These are phyloP conservation scores for Gossypium bickii DNA, from an alignment of 345 rosid species.

Conservation along the genomic window DNA sequence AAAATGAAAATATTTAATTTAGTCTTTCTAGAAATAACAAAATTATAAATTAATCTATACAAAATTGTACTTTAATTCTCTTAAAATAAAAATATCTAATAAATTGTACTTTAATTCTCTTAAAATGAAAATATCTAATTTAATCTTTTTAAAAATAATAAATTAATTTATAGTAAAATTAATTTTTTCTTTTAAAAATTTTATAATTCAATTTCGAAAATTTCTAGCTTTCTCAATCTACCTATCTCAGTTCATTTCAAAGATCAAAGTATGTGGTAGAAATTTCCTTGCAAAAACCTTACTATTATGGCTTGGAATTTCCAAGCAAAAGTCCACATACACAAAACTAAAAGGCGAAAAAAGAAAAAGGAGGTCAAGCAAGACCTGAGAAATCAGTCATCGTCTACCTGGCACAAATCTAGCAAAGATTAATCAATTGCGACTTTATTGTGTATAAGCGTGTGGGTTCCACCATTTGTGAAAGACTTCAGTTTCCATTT, in stretches of 20 bases:
- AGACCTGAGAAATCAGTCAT: conserved; percentile 7
- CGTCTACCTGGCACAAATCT: background rate
- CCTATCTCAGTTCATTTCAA: background rate
- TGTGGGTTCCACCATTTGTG: conserved; percentile 37
- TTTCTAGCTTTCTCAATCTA: too few relatives aligned
- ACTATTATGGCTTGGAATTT: conserved; percentile 16
- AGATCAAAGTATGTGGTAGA: conserved; percentile 10
- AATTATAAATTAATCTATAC: too few relatives aligned
- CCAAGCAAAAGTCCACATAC: conserved; percentile 25
- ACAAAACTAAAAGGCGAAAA: conserved; percentile 15
- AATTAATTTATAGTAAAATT: too few relatives aligned
- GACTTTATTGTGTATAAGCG: conserved; percentile 30
- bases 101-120: too few relatives aligned
- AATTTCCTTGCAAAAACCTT: conserved; percentile 4
- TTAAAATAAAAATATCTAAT: too few relatives aligned
- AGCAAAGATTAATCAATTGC: background rate
- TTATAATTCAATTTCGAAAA: too few relatives aligned
- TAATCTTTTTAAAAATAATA: too few relatives aligned
- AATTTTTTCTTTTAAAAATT: too few relatives aligned
- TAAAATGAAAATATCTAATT: too few relatives aligned
- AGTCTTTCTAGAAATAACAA: too few relatives aligned
- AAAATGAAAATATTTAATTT: too few relatives aligned
- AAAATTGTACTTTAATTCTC: too few relatives aligned
- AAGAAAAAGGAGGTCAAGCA: conserved; percentile 13
- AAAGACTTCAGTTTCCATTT: background rate